These are phyloP conservation scores for Grosmannia clavigera DNA, from an alignment of 2,329 filamentous ascomycete species.

Conservation along the genomic window DNA sequence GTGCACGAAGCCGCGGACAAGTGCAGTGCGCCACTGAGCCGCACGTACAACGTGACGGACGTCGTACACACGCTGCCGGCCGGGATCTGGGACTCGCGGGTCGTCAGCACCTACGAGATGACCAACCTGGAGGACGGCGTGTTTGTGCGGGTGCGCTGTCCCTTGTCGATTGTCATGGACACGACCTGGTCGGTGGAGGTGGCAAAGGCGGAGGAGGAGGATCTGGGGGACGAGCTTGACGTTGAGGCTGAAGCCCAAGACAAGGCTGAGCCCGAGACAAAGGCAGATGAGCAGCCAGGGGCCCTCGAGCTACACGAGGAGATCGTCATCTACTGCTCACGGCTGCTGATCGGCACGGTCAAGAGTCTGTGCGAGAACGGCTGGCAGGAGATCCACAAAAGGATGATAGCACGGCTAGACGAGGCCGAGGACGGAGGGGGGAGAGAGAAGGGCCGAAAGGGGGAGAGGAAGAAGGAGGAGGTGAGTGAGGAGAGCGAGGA, in stretches of 20 bases:
- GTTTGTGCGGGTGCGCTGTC: conserved; percentile 38
- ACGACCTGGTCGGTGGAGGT: conserved; percentile 33
- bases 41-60: conserved; percentile 35
- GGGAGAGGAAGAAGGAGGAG: neutral
- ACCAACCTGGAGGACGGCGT: conserved; percentile 34
- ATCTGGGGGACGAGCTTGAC: neutral
- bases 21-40: neutral
- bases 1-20: neutral
- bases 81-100: conserved; percentile 41
- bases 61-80: conserved; percentile 39
- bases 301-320: conserved; percentile 33
- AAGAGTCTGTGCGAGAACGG: conserved; percentile 38
- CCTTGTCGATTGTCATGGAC: conserved; percentile 39
- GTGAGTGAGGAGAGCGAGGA: neutral
- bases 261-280: conserved; percentile 7
- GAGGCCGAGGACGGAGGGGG: conserved; percentile 12
- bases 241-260: conserved; percentile 7
- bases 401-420: conserved; percentile 27
- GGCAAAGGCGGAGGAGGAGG: conserved; percentile 4
- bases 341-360: conserved; percentile 34
- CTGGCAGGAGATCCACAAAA: conserved; percentile 37
- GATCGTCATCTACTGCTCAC: conserved; percentile 36
- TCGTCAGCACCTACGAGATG: conserved; percentile 42
- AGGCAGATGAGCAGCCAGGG: conserved; percentile 12
- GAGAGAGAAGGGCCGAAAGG: neutral